Evolutionary conservation across 1,139 yeast genomes (phyloP), one percentile per base, ranked within the genome.

Genomic region (Chernovozyma aurita): DNA sequence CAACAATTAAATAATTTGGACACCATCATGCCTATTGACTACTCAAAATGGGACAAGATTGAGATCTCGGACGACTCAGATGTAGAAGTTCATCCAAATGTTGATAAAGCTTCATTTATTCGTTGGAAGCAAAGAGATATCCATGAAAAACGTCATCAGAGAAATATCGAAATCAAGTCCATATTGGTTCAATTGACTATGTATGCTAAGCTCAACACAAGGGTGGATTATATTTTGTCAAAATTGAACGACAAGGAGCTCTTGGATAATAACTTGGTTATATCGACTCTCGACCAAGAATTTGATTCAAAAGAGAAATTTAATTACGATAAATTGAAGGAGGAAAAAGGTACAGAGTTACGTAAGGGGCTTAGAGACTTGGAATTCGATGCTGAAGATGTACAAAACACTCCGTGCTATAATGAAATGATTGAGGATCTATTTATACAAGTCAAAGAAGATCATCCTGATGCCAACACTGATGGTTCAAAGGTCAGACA

Each of bases 51-150:
- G 97, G 99, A 92, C 61, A 87, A 87, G 57, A 77, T 92, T 42
- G 98, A 92, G 59, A 68, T 92, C 33, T 86, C 96, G 14, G 99
- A 92, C 56, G 99, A 92, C 58, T 86, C 96, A 5, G 97, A 92
- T 55, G 71, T 90, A 34, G 98, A 92, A 54, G 98, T 90, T 8
- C 99, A 94, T 58, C 99, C 98, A 41, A 94, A 94, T 54, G 98
- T 94, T 24, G 99, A 94, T 61, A 94, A 94, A 58, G 70, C 69
- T 34, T 88, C 97, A 2, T 90, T 94, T 50, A 86, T 94, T 50
- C 78, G 80, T 43, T 92, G 97, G 98, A 92, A 88, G 57, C 99
- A 94, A 63, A 83, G 95, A 53, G 96, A 90, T 51, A 92, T 94
- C 46, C 98, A 92, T 57, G 97, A 90, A 55, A 84, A 90, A 61